Conservation (phyloP, 2,329 filamentous ascomycete species). For the Talaromyces sp. region DNA sequence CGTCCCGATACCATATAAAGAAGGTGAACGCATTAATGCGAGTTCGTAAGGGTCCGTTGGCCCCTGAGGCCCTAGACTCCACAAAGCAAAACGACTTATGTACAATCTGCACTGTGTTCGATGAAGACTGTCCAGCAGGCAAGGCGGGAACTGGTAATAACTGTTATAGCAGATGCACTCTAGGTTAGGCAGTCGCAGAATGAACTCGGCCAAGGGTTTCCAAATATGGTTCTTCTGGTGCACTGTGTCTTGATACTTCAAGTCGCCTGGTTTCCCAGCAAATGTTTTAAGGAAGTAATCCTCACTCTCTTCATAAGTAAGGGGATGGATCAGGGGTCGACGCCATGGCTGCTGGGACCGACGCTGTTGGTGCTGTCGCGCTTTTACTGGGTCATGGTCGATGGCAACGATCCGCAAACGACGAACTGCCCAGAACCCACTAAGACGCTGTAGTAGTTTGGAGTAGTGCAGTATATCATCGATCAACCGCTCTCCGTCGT, state of each 20-base stretch:
- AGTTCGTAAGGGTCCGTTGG: slow-evolving; percentile 1
- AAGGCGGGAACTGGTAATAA: neutral
- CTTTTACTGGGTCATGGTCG: neutral
- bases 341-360: neutral
- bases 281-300: neutral
- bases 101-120: neutral
- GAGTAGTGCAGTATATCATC: slow-evolving; percentile 6
- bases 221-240: neutral
- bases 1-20: neutral
- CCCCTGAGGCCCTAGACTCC: neutral
- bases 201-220: neutral
- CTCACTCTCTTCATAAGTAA: neutral
- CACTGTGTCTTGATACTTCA: slow-evolving; percentile 2
- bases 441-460: neutral
- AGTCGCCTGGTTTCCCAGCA: neutral
- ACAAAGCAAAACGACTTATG: neutral
- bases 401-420: neutral
- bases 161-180: neutral
- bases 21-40: neutral
- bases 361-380: neutral
- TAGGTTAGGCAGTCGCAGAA: neutral
- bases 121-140: neutral
- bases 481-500: neutral
- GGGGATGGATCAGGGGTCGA: neutral
- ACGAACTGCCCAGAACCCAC: neutral